A percentile compares a stretch with the other conserved stretches of the same genome.
phyloP scores from a whole-genome alignment of 2,329 filamentous ascomycete species.

The Diplodia scrobiculata region DNA sequence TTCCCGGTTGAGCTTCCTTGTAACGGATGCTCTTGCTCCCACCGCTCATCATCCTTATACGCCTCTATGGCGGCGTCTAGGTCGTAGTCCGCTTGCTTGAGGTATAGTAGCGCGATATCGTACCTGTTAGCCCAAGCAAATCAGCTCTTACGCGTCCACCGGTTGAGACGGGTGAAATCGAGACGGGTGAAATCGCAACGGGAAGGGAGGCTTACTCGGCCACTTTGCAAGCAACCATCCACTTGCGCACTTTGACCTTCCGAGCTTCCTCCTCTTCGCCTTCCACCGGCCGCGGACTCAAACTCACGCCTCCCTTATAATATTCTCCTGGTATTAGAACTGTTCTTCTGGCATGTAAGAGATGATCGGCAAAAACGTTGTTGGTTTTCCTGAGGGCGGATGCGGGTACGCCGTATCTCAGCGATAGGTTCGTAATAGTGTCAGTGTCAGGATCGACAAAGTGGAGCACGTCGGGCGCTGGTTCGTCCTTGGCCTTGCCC shows the following conservation, averaged over 20 bases:
- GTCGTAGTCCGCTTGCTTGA: conserved; percentile 69
- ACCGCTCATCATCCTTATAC: conserved; percentile 71
- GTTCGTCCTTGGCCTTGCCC: conserved; percentile 42
- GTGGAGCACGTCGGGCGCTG: conserved; percentile 68
- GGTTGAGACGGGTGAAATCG: background rate
- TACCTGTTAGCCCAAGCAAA: conserved; percentile 49
- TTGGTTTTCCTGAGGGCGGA: conserved; percentile 66
- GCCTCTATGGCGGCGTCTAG: conserved; percentile 64
- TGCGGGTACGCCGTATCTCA: conserved; percentile 70
- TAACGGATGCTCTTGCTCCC: conserved; percentile 70
- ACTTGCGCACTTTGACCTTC: conserved; percentile 71
- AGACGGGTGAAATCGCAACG: background rate
- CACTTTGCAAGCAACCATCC: conserved; percentile 76
- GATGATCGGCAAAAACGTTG: conserved; percentile 69
- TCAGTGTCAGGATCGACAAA: conserved; percentile 72
- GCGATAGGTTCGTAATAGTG: conserved; percentile 66
- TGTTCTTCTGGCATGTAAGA: conserved; percentile 69
- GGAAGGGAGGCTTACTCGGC: conserved; percentile 59
- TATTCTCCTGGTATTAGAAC: conserved; percentile 70
- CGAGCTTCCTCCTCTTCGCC: conserved; percentile 72
- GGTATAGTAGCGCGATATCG: conserved; percentile 72
- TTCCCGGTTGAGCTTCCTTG: conserved; percentile 53
- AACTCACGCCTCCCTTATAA: conserved; percentile 66
- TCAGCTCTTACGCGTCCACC: background rate
- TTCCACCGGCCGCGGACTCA: conserved; percentile 71